Evolutionary conservation across 2,329 filamentous ascomycete species (phyloP).

Genomic region (Sporothrix protearum): DNA sequence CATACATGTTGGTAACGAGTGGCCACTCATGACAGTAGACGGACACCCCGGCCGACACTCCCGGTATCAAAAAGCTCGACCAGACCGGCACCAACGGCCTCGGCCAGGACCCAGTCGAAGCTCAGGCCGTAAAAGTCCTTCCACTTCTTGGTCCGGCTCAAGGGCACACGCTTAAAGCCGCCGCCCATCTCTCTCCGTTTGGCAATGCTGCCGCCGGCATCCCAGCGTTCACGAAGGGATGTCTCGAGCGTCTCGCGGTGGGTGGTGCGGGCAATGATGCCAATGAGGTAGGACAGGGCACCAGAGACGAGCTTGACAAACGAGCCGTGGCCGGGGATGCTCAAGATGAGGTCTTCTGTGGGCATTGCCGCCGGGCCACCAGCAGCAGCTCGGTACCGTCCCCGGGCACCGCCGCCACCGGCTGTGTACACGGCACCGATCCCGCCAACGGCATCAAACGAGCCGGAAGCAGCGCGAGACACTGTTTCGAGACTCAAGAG

Average conservation of each 20-base stretch:
- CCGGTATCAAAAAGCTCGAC: slow-evolving; percentile 73
- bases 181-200: slow-evolving; percentile 40
- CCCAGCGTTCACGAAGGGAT: slow-evolving; percentile 64
- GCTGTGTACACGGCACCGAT: slow-evolving; percentile 60
- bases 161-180: slow-evolving; percentile 44
- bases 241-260: slow-evolving; percentile 62
- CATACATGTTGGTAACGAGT: not conserved
- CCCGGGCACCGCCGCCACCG: slow-evolving; percentile 50
- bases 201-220: slow-evolving; percentile 49
- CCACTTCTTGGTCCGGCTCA: slow-evolving; percentile 66
- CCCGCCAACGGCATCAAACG: slow-evolving; percentile 65
- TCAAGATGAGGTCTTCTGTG: slow-evolving; percentile 49
- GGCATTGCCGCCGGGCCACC: not conserved
- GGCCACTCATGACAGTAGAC: slow-evolving; percentile 33
- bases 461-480: slow-evolving; percentile 64
- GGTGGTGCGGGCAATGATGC: slow-evolving; percentile 55
- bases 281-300: slow-evolving; percentile 59
- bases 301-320: slow-evolving; percentile 63
- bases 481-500: slow-evolving; percentile 60
- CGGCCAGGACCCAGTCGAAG: slow-evolving; percentile 69
- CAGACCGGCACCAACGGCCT: slow-evolving; percentile 66
- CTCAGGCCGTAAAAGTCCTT: slow-evolving; percentile 64
- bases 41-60: slow-evolving; percentile 66
- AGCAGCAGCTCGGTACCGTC: slow-evolving; percentile 27
- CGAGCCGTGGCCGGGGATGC: slow-evolving; percentile 63